These are phyloP conservation scores for Perkinsus olseni DNA, from an alignment of 169 alveolate genomes.

Conservation along the genomic window DNA sequence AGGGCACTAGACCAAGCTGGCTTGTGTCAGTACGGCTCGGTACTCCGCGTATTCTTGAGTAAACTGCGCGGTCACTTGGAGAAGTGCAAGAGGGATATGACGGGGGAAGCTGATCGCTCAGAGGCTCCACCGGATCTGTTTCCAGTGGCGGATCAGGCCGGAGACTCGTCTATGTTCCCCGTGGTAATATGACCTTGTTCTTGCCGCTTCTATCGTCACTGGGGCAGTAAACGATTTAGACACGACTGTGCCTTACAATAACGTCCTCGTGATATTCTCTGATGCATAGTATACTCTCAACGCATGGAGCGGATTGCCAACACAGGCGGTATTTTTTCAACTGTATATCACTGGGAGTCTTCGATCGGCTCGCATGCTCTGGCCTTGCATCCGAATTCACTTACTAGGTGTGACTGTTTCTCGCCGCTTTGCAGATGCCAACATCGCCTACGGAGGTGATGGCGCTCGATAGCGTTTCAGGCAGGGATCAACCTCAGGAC, in stretches of 20 bases:
- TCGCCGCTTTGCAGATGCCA: not conserved
- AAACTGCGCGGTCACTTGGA: not conserved
- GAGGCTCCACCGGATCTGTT: not conserved
- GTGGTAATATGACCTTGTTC: not conserved
- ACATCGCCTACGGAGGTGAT: not conserved
- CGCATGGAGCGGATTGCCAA: too few species aligned
- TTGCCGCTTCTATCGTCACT: too few species aligned
- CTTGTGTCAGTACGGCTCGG: not conserved
- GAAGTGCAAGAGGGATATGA: not conserved
- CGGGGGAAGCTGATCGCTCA: not conserved
- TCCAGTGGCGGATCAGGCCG: not conserved
- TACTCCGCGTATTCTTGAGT: not conserved
- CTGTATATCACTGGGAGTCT: too few species aligned
- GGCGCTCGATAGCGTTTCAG: not conserved
- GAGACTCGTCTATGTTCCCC: not conserved
- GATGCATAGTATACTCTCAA: too few species aligned
- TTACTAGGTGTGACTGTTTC: not conserved
- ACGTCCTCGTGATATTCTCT: too few species aligned
- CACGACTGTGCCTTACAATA: not conserved
- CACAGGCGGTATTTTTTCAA: too few species aligned
- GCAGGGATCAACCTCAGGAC: not conserved
- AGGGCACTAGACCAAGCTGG: not conserved
- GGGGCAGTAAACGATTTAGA: too few species aligned
- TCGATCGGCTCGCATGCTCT: too few species aligned
- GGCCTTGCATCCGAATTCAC: too few species aligned